These are phyloP conservation scores for Gilbertella persicaria DNA, from an alignment of 371 early-diverging fungal species.

Conservation along the genomic window DNA sequence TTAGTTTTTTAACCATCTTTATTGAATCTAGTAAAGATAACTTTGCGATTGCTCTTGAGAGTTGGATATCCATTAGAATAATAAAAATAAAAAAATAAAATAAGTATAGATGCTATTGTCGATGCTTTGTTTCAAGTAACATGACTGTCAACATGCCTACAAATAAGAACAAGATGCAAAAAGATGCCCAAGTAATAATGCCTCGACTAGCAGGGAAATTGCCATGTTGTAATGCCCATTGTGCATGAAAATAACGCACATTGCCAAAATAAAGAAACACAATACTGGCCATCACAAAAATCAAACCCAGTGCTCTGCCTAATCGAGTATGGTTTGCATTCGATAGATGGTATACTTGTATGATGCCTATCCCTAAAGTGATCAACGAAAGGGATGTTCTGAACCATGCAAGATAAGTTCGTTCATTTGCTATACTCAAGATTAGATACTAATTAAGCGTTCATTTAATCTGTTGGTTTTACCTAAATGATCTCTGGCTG, in stretches of 20 bases:
- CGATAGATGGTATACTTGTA: constrained; percentile 62
- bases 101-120: neutral
- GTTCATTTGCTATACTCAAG: constrained; percentile 59
- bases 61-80: neutral
- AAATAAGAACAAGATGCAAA: constrained; percentile 30
- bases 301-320: constrained; percentile 45
- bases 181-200: constrained; percentile 46
- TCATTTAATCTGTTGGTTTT: neutral
- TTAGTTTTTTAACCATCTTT: neutral
- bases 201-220: constrained; percentile 69
- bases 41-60: constrained; percentile 1
- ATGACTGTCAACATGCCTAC: constrained; percentile 24
- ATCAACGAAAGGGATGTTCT: constrained; percentile 69
- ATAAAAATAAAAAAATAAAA: neutral
- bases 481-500: constrained; percentile 72
- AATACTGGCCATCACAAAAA: constrained; percentile 58
- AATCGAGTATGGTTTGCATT: constrained; percentile 9
- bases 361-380: constrained; percentile 64
- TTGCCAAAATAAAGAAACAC: constrained; percentile 60
- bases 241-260: constrained; percentile 67
- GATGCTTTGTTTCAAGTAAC: constrained; percentile 7
- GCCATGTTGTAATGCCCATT: constrained; percentile 61
- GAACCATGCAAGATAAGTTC: constrained; percentile 76
- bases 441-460: neutral
- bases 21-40: neutral